phyloP scores from a whole-genome alignment of 108 stramenopile genomes.

The Cyclotella sp. region DNA sequence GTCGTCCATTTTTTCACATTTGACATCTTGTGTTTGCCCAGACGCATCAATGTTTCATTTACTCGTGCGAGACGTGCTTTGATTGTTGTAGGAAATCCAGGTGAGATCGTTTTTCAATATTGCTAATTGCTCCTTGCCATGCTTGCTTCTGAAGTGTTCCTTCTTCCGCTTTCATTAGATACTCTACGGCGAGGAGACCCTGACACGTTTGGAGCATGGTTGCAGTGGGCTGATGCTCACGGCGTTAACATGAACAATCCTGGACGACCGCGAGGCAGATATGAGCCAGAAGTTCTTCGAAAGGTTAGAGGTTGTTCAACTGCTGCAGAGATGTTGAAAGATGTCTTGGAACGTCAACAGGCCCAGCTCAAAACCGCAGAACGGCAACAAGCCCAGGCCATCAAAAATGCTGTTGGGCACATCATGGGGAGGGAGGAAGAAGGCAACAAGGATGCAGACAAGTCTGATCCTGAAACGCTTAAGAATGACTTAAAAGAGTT shows the following conservation, averaged over 20 bases:
- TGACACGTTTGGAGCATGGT: slow-evolving; percentile 89
- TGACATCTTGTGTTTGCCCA: not conserved
- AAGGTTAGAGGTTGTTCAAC: slow-evolving; percentile 93
- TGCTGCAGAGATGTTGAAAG: slow-evolving; percentile 93
- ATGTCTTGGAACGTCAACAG: slow-evolving; percentile 88
- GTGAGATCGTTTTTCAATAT: not conserved
- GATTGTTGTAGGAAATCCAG: slow-evolving; percentile 92
- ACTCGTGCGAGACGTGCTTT: slow-evolving; percentile 95
- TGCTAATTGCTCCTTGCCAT: not conserved
- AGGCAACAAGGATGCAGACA: slow-evolving; percentile 53
- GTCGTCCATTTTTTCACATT: not conserved
- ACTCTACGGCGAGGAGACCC: slow-evolving; percentile 90
- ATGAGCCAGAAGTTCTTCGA: slow-evolving; percentile 92
- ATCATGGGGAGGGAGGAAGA: slow-evolving; percentile 80
- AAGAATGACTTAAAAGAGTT: slow-evolving; percentile 81
- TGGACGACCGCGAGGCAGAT: slow-evolving; percentile 85
- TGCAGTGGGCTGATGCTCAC: slow-evolving; percentile 91
- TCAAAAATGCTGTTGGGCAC: slow-evolving; percentile 86
- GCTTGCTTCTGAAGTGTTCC: not conserved
- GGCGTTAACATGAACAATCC: slow-evolving; percentile 92
- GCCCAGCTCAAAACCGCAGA: slow-evolving; percentile 88
- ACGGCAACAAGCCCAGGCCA: slow-evolving; percentile 76
- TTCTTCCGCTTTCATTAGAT: slow-evolving; percentile 19
- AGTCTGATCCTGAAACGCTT: slow-evolving; percentile 56
- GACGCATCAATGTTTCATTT: slow-evolving; percentile 99